phyloP scores from a whole-genome alignment of 2,329 filamentous ascomycete genomes.

The Colletotrichum lentis region DNA sequence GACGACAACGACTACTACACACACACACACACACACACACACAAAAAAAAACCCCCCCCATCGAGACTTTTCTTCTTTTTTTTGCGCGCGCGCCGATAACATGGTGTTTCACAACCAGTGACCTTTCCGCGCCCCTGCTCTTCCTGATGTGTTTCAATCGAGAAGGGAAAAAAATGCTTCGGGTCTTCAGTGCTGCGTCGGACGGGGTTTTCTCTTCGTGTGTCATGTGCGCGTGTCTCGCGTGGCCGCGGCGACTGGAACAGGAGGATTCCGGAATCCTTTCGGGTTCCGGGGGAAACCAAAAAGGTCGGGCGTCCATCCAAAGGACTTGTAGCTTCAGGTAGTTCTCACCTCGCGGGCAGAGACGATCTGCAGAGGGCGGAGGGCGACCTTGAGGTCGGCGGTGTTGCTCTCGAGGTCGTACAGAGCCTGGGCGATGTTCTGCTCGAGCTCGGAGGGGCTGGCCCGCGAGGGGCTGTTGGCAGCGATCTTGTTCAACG shows the following conservation, averaged over 20 bases:
- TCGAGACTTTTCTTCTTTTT: not conserved
- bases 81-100: not conserved
- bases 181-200: not conserved
- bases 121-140: not conserved
- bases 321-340: constrained; percentile 40
- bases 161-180: not conserved
- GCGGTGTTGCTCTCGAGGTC: constrained; percentile 99
- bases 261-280: constrained; percentile 23
- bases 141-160: constrained; percentile 33
- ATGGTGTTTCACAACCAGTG: not conserved
- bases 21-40: too few relatives aligned
- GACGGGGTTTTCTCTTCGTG: too few relatives aligned
- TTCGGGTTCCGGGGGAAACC: not conserved
- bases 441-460: constrained; percentile 97
- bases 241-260: constrained; percentile 33
- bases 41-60: too few relatives aligned
- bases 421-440: constrained; percentile 95
- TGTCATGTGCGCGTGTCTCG: not conserved
- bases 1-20: not conserved
- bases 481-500: constrained; percentile 96
- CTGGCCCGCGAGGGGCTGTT: constrained; percentile 96
- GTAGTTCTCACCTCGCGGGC: constrained; percentile 93
- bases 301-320: constrained; percentile 6
- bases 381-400: constrained; percentile 94
- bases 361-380: constrained; percentile 98